Evolutionary conservation across 2,329 filamentous ascomycete species (phyloP).

Genomic region (Teratosphaeria viscida): DNA sequence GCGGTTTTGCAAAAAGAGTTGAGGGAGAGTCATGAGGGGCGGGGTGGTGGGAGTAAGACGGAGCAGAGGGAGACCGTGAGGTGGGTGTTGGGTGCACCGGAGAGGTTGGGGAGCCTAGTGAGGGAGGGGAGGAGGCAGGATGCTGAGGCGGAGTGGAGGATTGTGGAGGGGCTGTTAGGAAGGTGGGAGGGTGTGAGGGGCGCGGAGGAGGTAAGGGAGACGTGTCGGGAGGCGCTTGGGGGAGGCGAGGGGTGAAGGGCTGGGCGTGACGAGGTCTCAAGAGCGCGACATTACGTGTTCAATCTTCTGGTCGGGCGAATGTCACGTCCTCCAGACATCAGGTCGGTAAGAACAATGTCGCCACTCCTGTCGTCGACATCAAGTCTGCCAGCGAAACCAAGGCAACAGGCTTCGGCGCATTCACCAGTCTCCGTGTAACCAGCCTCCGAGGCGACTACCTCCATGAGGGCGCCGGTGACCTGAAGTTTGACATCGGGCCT

Average conservation of each 20-base stretch:
- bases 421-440: no score
- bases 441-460: no score
- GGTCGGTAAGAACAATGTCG: no score
- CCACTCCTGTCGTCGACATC: no score
- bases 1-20: conserved; percentile 30
- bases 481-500: no score
- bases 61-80: conserved; percentile 40
- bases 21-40: conserved; percentile 5
- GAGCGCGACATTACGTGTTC: no score
- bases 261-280: background rate
- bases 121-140: conserved; percentile 50
- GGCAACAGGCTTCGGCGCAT: no score
- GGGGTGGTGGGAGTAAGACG: background rate
- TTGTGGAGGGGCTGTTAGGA: conserved; percentile 29
- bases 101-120: conserved; percentile 48
- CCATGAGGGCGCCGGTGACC: no score
- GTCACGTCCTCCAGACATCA: no score
- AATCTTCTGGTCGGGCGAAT: no score
- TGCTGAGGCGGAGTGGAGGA: conserved; percentile 44
- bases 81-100: conserved; percentile 53
- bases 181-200: conserved; percentile 36
- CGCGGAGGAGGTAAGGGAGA: conserved; percentile 26
- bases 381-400: no score
- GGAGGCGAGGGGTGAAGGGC: background rate
- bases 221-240: background rate